Evolutionary conservation across 2,329 filamentous ascomycete genomes (phyloP).

Genomic region (Claviceps sp.): DNA sequence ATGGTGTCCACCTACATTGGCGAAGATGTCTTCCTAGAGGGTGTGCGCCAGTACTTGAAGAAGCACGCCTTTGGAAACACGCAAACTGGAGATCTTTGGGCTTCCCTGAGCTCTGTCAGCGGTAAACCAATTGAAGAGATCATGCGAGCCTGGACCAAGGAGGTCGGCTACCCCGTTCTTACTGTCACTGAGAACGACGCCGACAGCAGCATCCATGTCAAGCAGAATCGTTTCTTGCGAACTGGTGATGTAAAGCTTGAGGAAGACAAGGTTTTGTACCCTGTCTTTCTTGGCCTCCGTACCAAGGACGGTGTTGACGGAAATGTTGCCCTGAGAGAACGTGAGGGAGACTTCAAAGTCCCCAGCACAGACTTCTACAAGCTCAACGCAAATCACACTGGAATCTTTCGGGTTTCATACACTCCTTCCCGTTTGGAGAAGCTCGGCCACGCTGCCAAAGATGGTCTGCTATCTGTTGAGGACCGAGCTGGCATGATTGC

Average conservation of each 20-base stretch:
- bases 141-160: constrained; percentile 95
- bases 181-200: constrained; percentile 56
- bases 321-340: constrained; percentile 22
- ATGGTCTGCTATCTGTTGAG: constrained; percentile 60
- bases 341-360: constrained; percentile 67
- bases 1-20: constrained; percentile 96
- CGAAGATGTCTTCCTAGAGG: constrained; percentile 85
- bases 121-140: constrained; percentile 82
- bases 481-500: constrained; percentile 91
- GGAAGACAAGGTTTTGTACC: constrained; percentile 78
- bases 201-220: constrained; percentile 64
- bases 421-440: constrained; percentile 70
- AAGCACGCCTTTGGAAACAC: constrained; percentile 97
- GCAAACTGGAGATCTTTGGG: constrained; percentile 81
- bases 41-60: constrained; percentile 80
- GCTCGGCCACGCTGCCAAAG: constrained; percentile 73
- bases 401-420: constrained; percentile 85
- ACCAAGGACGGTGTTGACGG: constrained; percentile 76
- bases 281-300: constrained; percentile 75
- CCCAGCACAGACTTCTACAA: constrained; percentile 84
- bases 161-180: constrained; percentile 85
- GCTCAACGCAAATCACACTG: constrained; percentile 87
- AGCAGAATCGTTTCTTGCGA: constrained; percentile 89
- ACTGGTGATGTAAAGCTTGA: constrained; percentile 90
- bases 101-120: constrained; percentile 72